Conservation (phyloP, 148 eudicot species). For the Silene latifolia region DNA sequence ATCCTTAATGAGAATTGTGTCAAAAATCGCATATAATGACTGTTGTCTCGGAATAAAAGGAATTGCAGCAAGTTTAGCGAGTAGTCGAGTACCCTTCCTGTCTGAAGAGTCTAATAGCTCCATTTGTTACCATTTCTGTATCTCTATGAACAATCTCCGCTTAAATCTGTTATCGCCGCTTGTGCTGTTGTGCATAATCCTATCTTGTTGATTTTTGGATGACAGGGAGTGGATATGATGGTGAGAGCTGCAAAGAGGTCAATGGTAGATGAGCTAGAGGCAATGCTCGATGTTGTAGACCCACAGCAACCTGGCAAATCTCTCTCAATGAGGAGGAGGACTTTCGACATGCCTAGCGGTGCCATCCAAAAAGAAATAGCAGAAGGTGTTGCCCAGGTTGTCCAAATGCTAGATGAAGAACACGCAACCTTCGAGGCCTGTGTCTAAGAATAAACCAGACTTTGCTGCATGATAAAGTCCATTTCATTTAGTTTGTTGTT, state of each 20-base stretch:
- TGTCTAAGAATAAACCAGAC: slow-evolving; percentile 7
- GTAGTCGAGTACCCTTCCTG: no score
- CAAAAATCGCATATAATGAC: no score
- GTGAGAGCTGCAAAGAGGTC: slow-evolving; percentile 88
- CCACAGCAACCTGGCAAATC: slow-evolving; percentile 70
- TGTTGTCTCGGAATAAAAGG: no score
- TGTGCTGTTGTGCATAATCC: no score
- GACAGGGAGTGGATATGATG: slow-evolving; percentile 83
- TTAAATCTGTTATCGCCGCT: no score
- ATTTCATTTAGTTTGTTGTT: background rate
- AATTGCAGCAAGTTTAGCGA: no score
- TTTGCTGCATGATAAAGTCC: background rate
- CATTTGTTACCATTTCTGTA: no score
- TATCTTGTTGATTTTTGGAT: background rate
- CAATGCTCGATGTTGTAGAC: slow-evolving; percentile 95
- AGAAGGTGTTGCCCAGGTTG: slow-evolving; percentile 85
- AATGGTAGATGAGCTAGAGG: slow-evolving; percentile 95
- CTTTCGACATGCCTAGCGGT: slow-evolving; percentile 92
- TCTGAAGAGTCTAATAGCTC: no score
- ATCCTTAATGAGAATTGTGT: no score
- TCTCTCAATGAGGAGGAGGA: slow-evolving; percentile 60
- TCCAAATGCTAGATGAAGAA: slow-evolving; percentile 65
- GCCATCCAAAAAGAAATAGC: slow-evolving; percentile 74
- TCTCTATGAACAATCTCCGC: no score
- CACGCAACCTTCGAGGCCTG: slow-evolving; percentile 30